Percentiles rank a stretch among this genome's conserved stretches.
phyloP scores from a whole-genome alignment of 2,329 filamentous ascomycete genomes.

The Aureobasidium sp. region DNA sequence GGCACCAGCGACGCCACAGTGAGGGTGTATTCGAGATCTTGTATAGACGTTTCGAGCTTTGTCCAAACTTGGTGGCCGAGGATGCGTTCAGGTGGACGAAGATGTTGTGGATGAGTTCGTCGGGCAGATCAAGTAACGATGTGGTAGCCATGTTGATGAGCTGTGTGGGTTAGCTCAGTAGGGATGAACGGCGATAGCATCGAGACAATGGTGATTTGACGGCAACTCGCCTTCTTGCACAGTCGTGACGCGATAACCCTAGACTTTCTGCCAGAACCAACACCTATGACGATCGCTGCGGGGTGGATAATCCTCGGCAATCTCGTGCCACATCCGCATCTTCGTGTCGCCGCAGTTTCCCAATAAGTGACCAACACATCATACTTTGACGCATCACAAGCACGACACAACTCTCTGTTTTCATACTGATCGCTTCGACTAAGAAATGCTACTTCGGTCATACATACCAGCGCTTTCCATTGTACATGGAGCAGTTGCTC shows the following conservation, averaged over 20 bases:
- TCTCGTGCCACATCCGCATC: background rate
- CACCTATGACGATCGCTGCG: background rate
- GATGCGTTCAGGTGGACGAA: constrained; percentile 52
- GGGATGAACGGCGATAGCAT: background rate
- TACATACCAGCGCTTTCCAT: background rate
- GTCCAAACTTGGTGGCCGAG: constrained; percentile 41
- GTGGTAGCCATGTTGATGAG: background rate
- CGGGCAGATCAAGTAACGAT: constrained; percentile 47
- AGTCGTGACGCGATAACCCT: constrained; percentile 1
- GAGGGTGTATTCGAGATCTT: constrained; percentile 60
- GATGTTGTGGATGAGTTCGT: constrained; percentile 78
- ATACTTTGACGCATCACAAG: too few species aligned
- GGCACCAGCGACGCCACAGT: constrained; percentile 74
- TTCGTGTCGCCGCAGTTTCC: background rate
- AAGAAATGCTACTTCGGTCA: background rate
- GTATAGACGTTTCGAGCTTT: constrained; percentile 55
- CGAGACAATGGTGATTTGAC: background rate
- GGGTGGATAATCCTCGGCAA: background rate
- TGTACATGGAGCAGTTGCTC: background rate
- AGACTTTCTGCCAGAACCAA: background rate
- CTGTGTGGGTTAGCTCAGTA: background rate
- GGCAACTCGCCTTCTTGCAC: background rate
- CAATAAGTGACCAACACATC: too few species aligned
- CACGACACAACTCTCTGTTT: background rate
- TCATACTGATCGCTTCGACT: background rate